Base-by-base conservation (phyloP, 257 asterid genomes). In the Galeopsis tetrahit region DNA sequence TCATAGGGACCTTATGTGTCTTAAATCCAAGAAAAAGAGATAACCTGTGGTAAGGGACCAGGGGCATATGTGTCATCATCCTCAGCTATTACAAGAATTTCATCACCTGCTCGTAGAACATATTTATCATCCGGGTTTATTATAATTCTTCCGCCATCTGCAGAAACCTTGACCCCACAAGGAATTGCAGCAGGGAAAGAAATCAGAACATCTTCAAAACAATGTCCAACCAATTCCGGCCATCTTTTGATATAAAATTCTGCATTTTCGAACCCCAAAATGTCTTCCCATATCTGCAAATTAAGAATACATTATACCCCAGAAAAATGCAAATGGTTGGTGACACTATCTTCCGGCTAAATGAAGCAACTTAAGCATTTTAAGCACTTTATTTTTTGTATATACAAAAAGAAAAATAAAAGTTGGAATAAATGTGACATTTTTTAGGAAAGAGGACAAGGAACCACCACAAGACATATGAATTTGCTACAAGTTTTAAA, bases 41-140 rank as follows among this genome's bases (percentile, higher is more conserved):
- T 66, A 75, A 93, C 97, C 97, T 91, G 81, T n/a, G 96, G 91
- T 67, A 89, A 64, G 80, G 97, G 86, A 73, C 88, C 87, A 35
- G 98, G 98, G 72, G 92, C 86, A 82, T 93, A 93, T 53, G 98
- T 93, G 86, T 93, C 98, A 80, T 93, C 98, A 77, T 93, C 98
- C 84, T 93, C 98, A 32, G 98, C 98, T 80, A 93, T 91, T 76
- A 93, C 97, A 78, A 93, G 96, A 79, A 93, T 77, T 81, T 91
- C 97, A 76, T 93, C 98, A 77, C 96, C 98, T 82, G 88, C 96
- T 82, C 77, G 87, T 36, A 93, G 77, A 71, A 91, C 81, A 82
- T 93, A 93, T 34, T 79, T 86, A 78, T 91, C 95, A 78, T 86
- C 97, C 39, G 97, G 98, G 78, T 93, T 93, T 76, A 93, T 90